Percentiles rank a stretch among this genome's conserved stretches.
Evolutionary conservation across 805 yeast genomes (phyloP).

Genomic region (Ogataea henricii): DNA sequence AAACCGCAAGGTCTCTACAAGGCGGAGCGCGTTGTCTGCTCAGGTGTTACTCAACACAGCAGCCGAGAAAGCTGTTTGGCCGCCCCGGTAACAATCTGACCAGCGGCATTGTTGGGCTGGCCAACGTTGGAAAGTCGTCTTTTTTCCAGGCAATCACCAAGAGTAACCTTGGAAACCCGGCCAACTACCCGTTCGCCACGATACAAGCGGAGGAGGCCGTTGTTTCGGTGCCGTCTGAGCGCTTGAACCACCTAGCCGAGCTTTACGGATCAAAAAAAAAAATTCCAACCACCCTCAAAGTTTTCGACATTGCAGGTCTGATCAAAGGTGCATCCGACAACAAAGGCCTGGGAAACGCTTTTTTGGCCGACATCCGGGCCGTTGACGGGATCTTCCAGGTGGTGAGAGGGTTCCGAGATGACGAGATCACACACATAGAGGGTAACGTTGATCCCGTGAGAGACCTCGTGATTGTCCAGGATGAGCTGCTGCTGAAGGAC

Average conservation of each 20-base stretch:
- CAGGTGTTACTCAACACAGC: constrained; percentile 13
- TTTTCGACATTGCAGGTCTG: constrained; percentile 71
- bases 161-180: constrained; percentile 65
- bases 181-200: constrained; percentile 74
- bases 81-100: constrained; percentile 38
- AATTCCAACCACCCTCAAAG: constrained; percentile 56
- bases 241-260: constrained; percentile 48
- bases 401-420: constrained; percentile 64
- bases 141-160: constrained; percentile 62
- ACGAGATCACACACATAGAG: constrained; percentile 68
- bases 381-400: constrained; percentile 74
- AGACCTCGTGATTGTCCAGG: constrained; percentile 63
- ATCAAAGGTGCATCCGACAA: constrained; percentile 65
- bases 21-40: neutral
- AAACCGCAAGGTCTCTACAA: neutral
- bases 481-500: constrained; percentile 66
- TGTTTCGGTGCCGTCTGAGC: constrained; percentile 52
- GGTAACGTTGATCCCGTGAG: constrained; percentile 63
- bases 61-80: constrained; percentile 28
- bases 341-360: constrained; percentile 75
- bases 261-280: constrained; percentile 52
- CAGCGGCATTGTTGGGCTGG: constrained; percentile 61
- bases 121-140: constrained; percentile 94
- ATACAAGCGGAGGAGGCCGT: constrained; percentile 71
- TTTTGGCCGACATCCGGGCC: constrained; percentile 65